Base-by-base conservation (phyloP, 2,329 filamentous ascomycete species). In the Pseudodiploospora longispora region DNA sequence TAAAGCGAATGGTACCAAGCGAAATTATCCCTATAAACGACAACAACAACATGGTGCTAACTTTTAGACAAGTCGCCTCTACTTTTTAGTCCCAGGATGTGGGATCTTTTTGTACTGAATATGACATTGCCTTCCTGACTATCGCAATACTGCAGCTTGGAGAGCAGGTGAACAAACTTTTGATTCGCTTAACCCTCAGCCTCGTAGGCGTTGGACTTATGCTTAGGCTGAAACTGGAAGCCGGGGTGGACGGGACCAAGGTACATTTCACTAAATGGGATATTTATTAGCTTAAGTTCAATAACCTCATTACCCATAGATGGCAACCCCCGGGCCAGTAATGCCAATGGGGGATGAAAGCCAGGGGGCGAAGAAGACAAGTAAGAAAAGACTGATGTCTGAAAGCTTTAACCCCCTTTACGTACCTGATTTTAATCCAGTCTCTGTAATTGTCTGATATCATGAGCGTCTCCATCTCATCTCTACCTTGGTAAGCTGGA, bases 361-460 rank as follows among this genome's bases (percentile, higher is more conserved):
- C 5, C n/a, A 32, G 30, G 5, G 10, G 32, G 32, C 32, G 32
- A 10, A 38, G 27, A 38, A 35, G 19, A 38, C 30, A 6, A 1
- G 6, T 10, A 6, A 27, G 6, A 6, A 10, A 6, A 46, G 19
- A 19, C 19, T 19, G 19, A 19, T 19, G 19, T 19, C 19, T 19
- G 19, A 19, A 3, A 19, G 3, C 19, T 19, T 19, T 3, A 19
- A 19, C 19, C 19, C 19, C 19, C 19, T 19, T 43, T 47, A 73
- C 80, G 63, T 77, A 93, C 89, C 83, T 94, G 58, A 98, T 94
- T 72, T 95, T 97, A 63, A 98, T 89, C 93, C 93, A 98, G 65
- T 98, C 93, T 68, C 84, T 85, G 69, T 95, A 96, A 66, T 97
- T 89, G 51, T 80, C 79, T 66, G 89, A 96, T 10, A 83, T 83